These are phyloP conservation scores for Septoria linicola DNA, from an alignment of 2,329 filamentous ascomycete species.

Conservation along the genomic window DNA sequence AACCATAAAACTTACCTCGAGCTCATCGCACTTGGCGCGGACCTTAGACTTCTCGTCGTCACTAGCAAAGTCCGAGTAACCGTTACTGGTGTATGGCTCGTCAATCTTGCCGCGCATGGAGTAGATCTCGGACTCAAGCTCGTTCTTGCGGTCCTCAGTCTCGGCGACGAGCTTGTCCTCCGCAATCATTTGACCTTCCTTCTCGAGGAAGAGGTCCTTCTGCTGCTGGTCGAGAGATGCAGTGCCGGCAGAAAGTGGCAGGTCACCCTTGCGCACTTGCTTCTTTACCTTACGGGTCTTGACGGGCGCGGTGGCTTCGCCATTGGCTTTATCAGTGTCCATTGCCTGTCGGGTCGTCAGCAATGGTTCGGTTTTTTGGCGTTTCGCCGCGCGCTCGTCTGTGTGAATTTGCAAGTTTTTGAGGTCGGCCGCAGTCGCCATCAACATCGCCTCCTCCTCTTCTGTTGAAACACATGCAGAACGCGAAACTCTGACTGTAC, in stretches of 20 bases:
- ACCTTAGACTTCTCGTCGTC: conserved; percentile 92
- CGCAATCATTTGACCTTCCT: conserved; percentile 88
- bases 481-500: conserved; percentile 41
- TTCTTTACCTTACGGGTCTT: conserved; percentile 98
- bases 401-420: conserved; percentile 18
- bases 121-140: conserved; percentile 97
- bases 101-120: conserved; percentile 94
- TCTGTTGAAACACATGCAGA: conserved; percentile 28
- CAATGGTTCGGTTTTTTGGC: conserved; percentile 31
- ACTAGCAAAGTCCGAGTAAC: conserved; percentile 71
- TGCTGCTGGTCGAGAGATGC: conserved; percentile 69
- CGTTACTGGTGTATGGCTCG: conserved; percentile 64
- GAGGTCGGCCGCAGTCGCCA: conserved; percentile 18
- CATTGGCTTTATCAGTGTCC: conserved; percentile 73
- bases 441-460: conserved; percentile 22
- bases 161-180: conserved; percentile 98
- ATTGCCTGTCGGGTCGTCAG: conserved; percentile 62
- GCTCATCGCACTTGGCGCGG: conserved; percentile 75
- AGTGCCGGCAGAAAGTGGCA: conserved; percentile 82
- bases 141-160: conserved; percentile 99
- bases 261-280: conserved; percentile 94
- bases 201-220: conserved; percentile 71
- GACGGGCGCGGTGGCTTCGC: conserved; percentile 42
- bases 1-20: conserved; percentile 66
- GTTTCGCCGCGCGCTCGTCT: conserved; percentile 29